Evolutionary conservation across 2,329 filamentous ascomycete genomes (phyloP), one percentile per base, ranked within the genome.

Genomic region (Colletotrichum sp.): DNA sequence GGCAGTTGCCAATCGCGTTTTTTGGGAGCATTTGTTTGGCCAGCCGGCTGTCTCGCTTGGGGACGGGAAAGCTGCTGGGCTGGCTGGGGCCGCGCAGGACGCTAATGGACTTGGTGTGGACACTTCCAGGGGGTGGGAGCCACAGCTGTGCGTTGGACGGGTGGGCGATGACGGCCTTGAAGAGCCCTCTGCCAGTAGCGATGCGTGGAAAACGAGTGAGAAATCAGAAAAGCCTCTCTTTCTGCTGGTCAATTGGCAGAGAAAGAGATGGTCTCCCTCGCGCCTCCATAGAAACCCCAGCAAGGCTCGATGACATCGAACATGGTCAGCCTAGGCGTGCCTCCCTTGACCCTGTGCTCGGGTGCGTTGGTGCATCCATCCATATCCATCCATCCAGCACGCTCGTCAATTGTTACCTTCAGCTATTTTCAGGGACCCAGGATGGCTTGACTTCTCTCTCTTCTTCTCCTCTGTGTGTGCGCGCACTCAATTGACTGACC

Each of bases 21-120:
- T 60, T 10, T 16, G 39, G 24, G 68, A 24, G 36, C 18, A 36
- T 62, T 60, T 68, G 55, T 62, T 57, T 73, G 64, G 55, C 52
- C 21, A 39, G 36, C 64, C 64, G 63, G 64, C 59, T 73, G 71
- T 63, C 67, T 71, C 44, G 71, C 57, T 74, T 64, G 39, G n/a
- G 24, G 68, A 49, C 49, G 72, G 60, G 60, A 66, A 71, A 74
- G 67, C 21, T 59, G 28, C 66, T 32, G 57, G 30, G 65, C 18
- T 13, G 59, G 60, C n/a, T 30, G 32, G 16, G 39, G 12, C 21
- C 21, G 59, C 18, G n/a, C 13, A 49, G 44, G 28, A 55, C 52
- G 49, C 72, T 75, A 75, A n/a, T 62, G 55, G 21, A n/a, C 21
- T 49, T 66, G 24, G 34, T 55, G 68, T 60, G 60, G 67, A 49